Evolutionary conservation across 108 stramenopile genomes (phyloP).

Genomic region (Nannochloropsis salina): DNA sequence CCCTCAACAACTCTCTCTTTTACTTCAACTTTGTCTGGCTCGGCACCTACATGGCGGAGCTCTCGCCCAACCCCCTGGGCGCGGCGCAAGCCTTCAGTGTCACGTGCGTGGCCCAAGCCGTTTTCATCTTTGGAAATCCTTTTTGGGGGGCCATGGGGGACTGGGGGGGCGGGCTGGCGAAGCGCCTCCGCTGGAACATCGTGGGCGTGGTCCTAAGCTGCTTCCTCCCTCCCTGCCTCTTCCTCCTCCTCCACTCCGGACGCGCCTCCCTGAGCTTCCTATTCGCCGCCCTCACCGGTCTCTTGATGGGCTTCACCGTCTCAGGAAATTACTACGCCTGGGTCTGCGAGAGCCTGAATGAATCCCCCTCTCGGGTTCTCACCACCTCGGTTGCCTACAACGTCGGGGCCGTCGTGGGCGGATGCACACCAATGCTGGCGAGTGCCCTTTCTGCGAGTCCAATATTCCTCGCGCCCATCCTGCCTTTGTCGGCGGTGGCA

Average conservation of each 20-base stretch:
- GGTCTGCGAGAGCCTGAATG: not conserved
- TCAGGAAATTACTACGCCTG: constrained; percentile 15
- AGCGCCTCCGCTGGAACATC: constrained; percentile 17
- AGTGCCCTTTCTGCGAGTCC: not conserved
- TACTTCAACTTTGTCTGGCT: constrained; percentile 18
- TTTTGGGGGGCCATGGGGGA: not conserved
- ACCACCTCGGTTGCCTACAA: not conserved
- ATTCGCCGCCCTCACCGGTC: not conserved
- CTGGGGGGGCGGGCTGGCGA: not conserved
- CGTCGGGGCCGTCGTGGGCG: not conserved
- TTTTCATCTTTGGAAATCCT: not conserved
- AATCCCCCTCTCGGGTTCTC: not conserved
- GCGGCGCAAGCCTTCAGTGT: not conserved
- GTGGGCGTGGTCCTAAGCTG: not conserved
- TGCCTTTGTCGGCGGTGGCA: not conserved
- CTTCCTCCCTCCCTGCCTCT: constrained; percentile 10
- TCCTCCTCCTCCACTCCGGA: not conserved
- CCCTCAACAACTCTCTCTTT: not conserved
- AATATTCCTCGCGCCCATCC: not conserved
- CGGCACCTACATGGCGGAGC: not conserved
- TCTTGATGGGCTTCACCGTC: not conserved
- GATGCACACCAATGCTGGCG: not conserved
- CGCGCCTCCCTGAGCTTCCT: not conserved
- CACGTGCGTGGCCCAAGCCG: not conserved
- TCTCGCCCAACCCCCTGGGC: not conserved